Percentiles rank a stretch among this genome's conserved stretches.
Conservation (phyloP, 176 grass and related monocot species). For the Rhipidocladum racemiflorum region DNA sequence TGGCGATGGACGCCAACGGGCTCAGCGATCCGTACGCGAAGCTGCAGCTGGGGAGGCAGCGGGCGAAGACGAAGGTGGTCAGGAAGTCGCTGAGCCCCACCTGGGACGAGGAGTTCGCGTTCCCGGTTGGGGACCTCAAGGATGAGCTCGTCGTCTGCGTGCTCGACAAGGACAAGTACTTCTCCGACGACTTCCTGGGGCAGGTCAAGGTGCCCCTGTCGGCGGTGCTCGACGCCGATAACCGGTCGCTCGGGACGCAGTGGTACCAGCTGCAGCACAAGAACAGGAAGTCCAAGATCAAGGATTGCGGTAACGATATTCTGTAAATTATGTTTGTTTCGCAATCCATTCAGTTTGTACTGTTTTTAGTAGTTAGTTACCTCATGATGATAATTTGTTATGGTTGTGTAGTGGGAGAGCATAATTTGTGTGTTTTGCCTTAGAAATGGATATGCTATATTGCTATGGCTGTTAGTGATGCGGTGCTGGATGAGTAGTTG, state of each 20-base stretch:
- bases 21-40: constrained; percentile 62
- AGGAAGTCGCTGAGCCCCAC: constrained; percentile 49
- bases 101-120: constrained; percentile 89
- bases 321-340: background rate
- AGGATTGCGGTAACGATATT: constrained; percentile 53
- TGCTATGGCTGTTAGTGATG: background rate
- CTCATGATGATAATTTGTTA: background rate
- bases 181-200: constrained; percentile 78
- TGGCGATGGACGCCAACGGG: constrained; percentile 52
- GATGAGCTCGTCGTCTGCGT: constrained; percentile 64
- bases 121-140: constrained; percentile 71
- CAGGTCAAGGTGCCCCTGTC: constrained; percentile 81
- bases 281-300: constrained; percentile 78
- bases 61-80: constrained; percentile 63
- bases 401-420: background rate
- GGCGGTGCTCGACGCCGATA: constrained; percentile 67
- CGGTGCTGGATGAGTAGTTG: background rate
- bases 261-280: constrained; percentile 86
- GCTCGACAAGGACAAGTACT: constrained; percentile 83
- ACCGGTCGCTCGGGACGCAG: constrained; percentile 52
- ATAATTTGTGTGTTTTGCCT: background rate
- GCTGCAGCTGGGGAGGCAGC: constrained; percentile 73
- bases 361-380: background rate
- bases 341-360: background rate
- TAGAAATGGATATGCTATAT: background rate